Base-by-base conservation (phyloP, 2,329 filamentous ascomycete genomes). In the Colletotrichum eleusines region DNA sequence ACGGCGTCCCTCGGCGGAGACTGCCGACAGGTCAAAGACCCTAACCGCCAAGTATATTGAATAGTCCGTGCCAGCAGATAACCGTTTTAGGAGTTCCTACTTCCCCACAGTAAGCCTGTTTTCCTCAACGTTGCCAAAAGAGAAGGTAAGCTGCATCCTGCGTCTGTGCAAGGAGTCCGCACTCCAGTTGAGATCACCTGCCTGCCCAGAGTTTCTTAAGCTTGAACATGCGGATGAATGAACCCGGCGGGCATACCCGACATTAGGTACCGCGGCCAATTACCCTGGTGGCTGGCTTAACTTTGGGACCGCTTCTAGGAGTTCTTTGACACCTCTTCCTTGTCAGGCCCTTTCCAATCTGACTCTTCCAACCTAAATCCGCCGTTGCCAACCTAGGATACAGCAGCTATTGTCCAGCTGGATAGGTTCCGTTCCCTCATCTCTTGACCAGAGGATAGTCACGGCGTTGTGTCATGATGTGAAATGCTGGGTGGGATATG, bases 111-210 rank as follows among this genome's bases (percentile, higher is more conserved):
- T 14, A 5, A 58, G 53, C 55, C 12, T 14, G 44, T 44, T 23
- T 18, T n/a, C 58, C 44, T 31, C 35, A 23, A 31, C 16, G 35
- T 40, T 46, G 50, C 35, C 53, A 33, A 46, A 46, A 46, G 31
- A 53, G 23, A 54, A 23, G 6, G 7, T 26, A 3, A 20, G 2
- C 26, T 18, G 50, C 63, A 55, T 31, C 55, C 26, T 42, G 44
- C 35, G 53, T 35, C 66, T 46, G 53, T 64, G 51, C 66, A 26
- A 33, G 23, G 42, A 18, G 57, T 54, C 46, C 28, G 31, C 44
- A 38, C 62, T 55, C 33, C 57, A 61, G 63, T 66, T 61, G 63
- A 66, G 67, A 70, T 55, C 55, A 55, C 28, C 16, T 61, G 33
- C 58, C 35, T 38, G 66, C 55, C 38, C 55, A 55, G 23, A 55